phyloP scores from a whole-genome alignment of 164 flowering plant species.

The Nymphaea thermarum region DNA sequence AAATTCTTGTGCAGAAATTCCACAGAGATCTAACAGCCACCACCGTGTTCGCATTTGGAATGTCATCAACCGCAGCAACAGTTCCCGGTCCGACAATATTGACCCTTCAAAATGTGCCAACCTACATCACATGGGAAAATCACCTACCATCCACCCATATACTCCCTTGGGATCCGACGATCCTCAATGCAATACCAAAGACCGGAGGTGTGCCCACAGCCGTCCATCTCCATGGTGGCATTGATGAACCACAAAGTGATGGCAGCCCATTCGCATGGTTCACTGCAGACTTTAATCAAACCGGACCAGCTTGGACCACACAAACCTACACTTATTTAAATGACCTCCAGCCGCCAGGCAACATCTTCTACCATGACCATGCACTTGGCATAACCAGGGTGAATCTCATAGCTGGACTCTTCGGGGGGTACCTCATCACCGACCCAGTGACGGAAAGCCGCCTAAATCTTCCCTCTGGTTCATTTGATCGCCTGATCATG shows the following conservation, averaged over 20 bases:
- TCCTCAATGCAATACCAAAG: conserved; percentile 33
- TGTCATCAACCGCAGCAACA: conserved; percentile 22
- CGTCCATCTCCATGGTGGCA: conserved; percentile 53
- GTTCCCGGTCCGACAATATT: conserved; percentile 57
- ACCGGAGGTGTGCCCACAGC: conserved; percentile 37
- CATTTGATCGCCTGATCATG: conserved; percentile 19
- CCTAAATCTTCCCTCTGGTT: conserved; percentile 13
- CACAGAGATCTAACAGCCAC: conserved; percentile 47
- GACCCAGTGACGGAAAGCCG: conserved; percentile 13
- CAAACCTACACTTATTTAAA: conserved; percentile 31
- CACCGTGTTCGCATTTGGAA: conserved; percentile 42
- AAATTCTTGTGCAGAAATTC: conserved; percentile 53
- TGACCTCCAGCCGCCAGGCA: conserved; percentile 32
- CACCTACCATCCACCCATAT: conserved; percentile 41
- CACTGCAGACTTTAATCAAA: conserved; percentile 26
- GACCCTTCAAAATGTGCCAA: conserved; percentile 25
- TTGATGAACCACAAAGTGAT: conserved; percentile 39
- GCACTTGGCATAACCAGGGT: conserved; percentile 32
- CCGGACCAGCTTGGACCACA: conserved; percentile 35
- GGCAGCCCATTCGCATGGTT: conserved; percentile 42
- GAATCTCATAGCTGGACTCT: conserved; percentile 26
- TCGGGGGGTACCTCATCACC: conserved; percentile 25
- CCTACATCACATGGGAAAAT: conserved; percentile 36
- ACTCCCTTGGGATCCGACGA: conserved; percentile 49
- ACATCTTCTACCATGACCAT: conserved; percentile 25